These are phyloP conservation scores for Syzygium jambos DNA, from an alignment of 345 rosid species.

Conservation along the genomic window DNA sequence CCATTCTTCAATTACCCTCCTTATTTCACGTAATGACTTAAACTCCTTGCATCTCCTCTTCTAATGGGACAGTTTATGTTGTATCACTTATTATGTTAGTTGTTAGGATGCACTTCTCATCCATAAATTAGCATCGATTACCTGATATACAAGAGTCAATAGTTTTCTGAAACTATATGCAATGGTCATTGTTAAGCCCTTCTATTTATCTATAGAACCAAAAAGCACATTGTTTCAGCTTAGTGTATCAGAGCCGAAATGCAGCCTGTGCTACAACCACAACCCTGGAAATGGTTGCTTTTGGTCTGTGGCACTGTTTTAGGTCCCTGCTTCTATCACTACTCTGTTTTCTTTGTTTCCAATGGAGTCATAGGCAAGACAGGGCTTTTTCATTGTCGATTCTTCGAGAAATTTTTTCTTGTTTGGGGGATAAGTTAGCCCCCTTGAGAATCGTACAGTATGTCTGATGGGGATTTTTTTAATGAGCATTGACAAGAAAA, in stretches of 20 bases:
- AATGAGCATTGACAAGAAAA: background rate
- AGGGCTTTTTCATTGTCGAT: background rate
- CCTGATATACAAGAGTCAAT: background rate
- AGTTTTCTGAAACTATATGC: background rate
- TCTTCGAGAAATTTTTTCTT: background rate
- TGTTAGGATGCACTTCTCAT: background rate
- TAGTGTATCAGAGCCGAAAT: background rate
- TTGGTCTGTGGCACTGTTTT: background rate
- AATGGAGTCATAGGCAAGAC: background rate
- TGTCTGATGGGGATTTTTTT: fast-evolving
- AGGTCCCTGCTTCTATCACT: background rate
- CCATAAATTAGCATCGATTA: background rate
- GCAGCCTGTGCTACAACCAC: background rate
- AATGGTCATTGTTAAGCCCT: background rate
- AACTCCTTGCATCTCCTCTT: background rate
- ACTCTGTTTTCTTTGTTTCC: background rate
- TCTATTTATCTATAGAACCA: background rate
- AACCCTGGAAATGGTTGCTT: background rate
- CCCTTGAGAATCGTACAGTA: background rate
- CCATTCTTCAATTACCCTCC: constrained; percentile 97
- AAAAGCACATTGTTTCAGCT: background rate
- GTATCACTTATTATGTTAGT: background rate
- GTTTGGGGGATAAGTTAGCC: background rate
- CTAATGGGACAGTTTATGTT: background rate
- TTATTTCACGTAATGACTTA: constrained; percentile 75